A percentile compares a stretch with the other conserved stretches of the same genome.
Evolutionary conservation across 495 filamentous ascomycete species (phyloP).

Genomic region (Neurospora sp.): DNA sequence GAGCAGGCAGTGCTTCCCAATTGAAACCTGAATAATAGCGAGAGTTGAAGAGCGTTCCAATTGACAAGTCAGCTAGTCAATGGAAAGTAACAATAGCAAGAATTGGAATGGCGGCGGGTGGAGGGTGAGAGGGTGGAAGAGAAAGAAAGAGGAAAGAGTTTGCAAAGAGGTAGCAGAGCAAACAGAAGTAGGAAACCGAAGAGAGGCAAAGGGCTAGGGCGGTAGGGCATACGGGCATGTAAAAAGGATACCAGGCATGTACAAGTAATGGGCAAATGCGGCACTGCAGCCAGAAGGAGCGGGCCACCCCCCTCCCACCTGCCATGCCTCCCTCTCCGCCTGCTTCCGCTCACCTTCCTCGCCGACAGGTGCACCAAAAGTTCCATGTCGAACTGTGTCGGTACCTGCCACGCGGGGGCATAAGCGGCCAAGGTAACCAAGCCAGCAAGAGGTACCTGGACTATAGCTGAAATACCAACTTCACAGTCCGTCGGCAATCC

Average conservation of each 20-base stretch:
- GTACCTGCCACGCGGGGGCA: neutral
- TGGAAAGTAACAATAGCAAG: neutral
- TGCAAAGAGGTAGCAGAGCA: neutral
- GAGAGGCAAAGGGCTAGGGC: neutral
- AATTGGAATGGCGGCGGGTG: neutral
- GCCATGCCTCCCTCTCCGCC: neutral
- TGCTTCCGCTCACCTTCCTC: neutral
- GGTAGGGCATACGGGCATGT: neutral
- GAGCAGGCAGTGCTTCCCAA: neutral
- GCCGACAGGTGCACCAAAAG: neutral
- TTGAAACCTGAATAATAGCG: neutral
- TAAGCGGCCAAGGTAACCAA: neutral
- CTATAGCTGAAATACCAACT: neutral
- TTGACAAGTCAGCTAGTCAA: slow-evolving; percentile 1
- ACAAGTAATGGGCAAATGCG: neutral
- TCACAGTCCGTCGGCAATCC: neutral
- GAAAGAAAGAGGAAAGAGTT: neutral
- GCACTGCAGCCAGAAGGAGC: neutral
- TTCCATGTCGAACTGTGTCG: neutral
- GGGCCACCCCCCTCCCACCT: neutral
- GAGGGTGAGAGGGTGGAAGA: neutral
- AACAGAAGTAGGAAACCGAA: neutral
- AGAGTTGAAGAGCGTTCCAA: neutral
- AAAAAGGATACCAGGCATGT: neutral
- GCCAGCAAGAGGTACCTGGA: neutral